Evolutionary conservation across 495 filamentous ascomycete species (phyloP).

Genomic region (Penicillium coffeae): DNA sequence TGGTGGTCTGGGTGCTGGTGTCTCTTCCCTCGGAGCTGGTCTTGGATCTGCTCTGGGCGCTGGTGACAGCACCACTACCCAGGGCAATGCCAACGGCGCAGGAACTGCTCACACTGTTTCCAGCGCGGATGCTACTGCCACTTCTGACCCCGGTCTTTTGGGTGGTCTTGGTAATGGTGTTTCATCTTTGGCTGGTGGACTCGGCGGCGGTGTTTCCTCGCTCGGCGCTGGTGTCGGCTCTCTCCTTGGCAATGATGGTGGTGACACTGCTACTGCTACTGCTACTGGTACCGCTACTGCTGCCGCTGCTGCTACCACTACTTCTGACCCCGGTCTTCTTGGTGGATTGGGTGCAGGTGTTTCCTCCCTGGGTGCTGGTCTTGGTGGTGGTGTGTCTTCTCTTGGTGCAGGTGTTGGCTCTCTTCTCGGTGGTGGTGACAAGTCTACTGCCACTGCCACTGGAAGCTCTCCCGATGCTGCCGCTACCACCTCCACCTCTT

Average conservation of each 20-base stretch:
- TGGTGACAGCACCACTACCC: neutral
- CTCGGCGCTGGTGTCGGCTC: neutral
- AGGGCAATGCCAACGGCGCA: neutral
- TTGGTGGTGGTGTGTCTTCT: neutral
- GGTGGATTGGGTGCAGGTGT: neutral
- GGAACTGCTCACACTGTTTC: neutral
- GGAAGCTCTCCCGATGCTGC: neutral
- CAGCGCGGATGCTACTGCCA: constrained; percentile 1
- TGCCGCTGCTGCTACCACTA: neutral
- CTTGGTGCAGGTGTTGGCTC: neutral
- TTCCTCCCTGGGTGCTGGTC: neutral
- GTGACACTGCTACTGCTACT: neutral
- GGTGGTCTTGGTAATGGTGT: neutral
- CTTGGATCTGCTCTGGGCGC: neutral
- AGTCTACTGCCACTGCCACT: neutral
- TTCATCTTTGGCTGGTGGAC: neutral
- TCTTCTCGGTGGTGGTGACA: neutral
- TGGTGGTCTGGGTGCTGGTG: neutral
- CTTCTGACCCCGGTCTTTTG: constrained; percentile 1
- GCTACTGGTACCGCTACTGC: neutral
- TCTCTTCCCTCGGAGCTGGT: neutral
- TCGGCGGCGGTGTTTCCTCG: neutral
- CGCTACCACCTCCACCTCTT: neutral
- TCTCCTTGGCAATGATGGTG: neutral
- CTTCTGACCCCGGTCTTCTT: neutral